phyloP scores from a whole-genome alignment of 2,329 filamentous ascomycete species.

The Orbilia blumenaviensis region DNA sequence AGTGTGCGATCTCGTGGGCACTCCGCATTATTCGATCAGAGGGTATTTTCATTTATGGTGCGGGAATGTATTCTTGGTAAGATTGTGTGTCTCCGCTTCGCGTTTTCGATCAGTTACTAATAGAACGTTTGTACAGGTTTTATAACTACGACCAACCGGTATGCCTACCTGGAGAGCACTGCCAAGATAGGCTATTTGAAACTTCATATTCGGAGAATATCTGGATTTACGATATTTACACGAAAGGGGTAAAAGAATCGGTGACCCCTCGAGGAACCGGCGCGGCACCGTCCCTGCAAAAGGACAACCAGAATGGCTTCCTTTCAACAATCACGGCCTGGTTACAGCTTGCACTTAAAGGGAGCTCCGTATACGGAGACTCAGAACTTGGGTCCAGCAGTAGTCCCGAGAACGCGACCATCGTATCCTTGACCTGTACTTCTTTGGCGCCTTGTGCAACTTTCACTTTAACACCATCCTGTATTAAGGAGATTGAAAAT shows the following conservation, averaged over 20 bases:
- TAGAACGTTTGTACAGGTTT: background rate
- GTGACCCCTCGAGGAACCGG: background rate
- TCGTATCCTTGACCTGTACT: background rate
- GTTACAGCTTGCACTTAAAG: background rate
- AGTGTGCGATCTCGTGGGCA: conserved; percentile 58
- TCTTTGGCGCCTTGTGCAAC: background rate
- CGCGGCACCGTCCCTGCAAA: background rate
- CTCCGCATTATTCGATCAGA: conserved; percentile 57
- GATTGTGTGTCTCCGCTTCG: too few relatives aligned
- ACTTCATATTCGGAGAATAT: background rate
- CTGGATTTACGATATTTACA: conserved; percentile 2
- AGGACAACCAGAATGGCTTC: background rate
- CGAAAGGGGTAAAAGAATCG: background rate
- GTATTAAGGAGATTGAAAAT: background rate
- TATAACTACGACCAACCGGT: background rate
- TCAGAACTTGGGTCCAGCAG: background rate
- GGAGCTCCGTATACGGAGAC: background rate
- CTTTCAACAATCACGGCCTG: background rate
- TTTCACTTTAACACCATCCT: background rate
- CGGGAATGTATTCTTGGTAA: conserved; percentile 56
- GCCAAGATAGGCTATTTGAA: background rate
- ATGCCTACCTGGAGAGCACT: conserved; percentile 10
- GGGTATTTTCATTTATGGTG: conserved; percentile 50
- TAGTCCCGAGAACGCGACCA: background rate
- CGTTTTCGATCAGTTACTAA: background rate